Percentiles rank a stretch among this genome's conserved stretches.
Conservation (phyloP, 306 rosid species). For the Cicer arietinum region DNA sequence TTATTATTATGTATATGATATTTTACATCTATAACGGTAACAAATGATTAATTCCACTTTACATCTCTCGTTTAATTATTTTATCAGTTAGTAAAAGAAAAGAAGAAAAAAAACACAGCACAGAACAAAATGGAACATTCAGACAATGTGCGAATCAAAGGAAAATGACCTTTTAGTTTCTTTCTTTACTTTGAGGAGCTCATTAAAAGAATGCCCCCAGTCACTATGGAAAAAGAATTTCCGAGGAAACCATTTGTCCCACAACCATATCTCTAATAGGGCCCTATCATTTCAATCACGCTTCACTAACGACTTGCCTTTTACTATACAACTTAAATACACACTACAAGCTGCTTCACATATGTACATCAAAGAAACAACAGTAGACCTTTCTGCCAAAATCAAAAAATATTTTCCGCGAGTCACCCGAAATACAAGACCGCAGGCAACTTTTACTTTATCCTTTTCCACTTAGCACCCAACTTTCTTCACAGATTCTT, state of each 20-base stretch:
- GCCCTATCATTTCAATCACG: conserved; percentile 50
- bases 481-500: conserved; percentile 48
- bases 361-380: conserved; percentile 60
- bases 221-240: conserved; percentile 58
- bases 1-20: no score
- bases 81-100: not conserved
- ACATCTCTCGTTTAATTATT: not conserved
- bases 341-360: conserved; percentile 58
- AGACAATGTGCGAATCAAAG: conserved; percentile 38
- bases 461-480: conserved; percentile 36
- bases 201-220: conserved; percentile 54
- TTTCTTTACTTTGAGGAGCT: conserved; percentile 40
- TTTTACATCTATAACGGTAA: no score
- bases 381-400: conserved; percentile 47
- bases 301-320: conserved; percentile 49
- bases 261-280: conserved; percentile 35
- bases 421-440: conserved; percentile 53
- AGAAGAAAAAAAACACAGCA: not conserved
- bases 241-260: conserved; percentile 46
- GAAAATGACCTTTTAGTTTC: conserved; percentile 35
- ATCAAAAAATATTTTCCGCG: conserved; percentile 46
- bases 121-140: conserved; percentile 3
- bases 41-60: no score
- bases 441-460: conserved; percentile 42
- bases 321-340: conserved; percentile 73